Evolutionary conservation across 2,329 filamentous ascomycete genomes (phyloP).

Genomic region (Xylariales sp.): DNA sequence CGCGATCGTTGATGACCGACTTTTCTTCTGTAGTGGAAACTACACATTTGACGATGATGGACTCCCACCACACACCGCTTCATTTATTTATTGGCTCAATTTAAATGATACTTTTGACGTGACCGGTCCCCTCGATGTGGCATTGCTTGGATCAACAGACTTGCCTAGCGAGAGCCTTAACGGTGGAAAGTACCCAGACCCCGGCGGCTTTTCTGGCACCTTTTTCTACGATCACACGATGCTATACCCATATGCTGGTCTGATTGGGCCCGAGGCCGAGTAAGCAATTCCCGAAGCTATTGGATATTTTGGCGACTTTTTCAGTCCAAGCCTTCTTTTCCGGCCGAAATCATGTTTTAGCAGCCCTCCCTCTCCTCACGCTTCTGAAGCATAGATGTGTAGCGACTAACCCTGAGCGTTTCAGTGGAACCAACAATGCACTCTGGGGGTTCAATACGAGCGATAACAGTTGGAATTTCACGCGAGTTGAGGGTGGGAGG

Average conservation of each 20-base stretch:
- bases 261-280: slow-evolving; percentile 25
- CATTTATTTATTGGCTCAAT: slow-evolving; percentile 36
- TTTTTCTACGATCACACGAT: slow-evolving; percentile 40
- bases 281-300: not conserved
- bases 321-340: not conserved
- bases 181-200: slow-evolving; percentile 14
- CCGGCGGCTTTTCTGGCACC: slow-evolving; percentile 24
- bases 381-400: not conserved
- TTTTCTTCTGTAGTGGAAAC: slow-evolving; percentile 41
- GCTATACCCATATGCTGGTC: slow-evolving; percentile 35
- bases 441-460: slow-evolving; percentile 40
- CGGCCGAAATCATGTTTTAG: not conserved
- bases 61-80: slow-evolving; percentile 21
- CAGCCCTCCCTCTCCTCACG: too few relatives aligned
- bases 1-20: slow-evolving; percentile 38
- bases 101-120: slow-evolving; percentile 37
- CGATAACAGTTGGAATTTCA: slow-evolving; percentile 24
- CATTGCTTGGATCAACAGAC: slow-evolving; percentile 25
- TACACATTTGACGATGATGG: slow-evolving; percentile 40
- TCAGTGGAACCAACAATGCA: slow-evolving; percentile 20
- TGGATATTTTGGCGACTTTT: not conserved
- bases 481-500: slow-evolving; percentile 26
- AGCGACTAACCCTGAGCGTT: not conserved
- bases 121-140: slow-evolving; percentile 28
- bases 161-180: slow-evolving; percentile 30